A percentile compares a stretch with the other conserved stretches of the same genome.
Conservation (phyloP, 2,329 filamentous ascomycete genomes). For the Rutstroemia sp. region DNA sequence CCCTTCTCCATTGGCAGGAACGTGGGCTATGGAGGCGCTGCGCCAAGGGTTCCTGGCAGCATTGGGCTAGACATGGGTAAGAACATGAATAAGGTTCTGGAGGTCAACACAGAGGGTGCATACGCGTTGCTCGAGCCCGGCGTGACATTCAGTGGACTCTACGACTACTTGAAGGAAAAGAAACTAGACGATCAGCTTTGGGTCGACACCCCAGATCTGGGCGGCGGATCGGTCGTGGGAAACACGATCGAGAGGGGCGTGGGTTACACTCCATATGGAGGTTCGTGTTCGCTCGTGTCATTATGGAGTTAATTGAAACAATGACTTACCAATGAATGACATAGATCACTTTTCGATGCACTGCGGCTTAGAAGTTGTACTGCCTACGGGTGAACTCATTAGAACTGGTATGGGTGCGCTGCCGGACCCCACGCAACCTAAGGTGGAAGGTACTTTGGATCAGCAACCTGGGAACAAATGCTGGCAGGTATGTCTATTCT, state of each 20-base stretch:
- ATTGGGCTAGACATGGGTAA: constrained; percentile 44
- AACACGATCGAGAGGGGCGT: constrained; percentile 40
- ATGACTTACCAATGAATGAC: constrained; percentile 18
- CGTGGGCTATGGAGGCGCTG: constrained; percentile 42
- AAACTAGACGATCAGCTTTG: constrained; percentile 34
- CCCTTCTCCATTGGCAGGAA: constrained; percentile 38
- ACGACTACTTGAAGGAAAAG: constrained; percentile 41
- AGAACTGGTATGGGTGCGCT: constrained; percentile 42
- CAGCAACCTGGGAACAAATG: constrained; percentile 32
- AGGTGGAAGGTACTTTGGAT: constrained; percentile 6
- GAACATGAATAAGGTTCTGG: constrained; percentile 45
- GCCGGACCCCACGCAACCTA: constrained; percentile 9
- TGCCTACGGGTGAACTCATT: constrained; percentile 38
- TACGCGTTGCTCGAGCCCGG: constrained; percentile 48
- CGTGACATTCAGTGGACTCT: constrained; percentile 44
- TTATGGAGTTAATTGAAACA: not conserved
- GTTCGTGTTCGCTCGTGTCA: constrained; percentile 13
- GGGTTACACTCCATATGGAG: constrained; percentile 40
- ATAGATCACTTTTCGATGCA: constrained; percentile 32
- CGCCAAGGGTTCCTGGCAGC: constrained; percentile 43
- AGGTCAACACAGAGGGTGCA: constrained; percentile 42
- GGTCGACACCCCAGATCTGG: constrained; percentile 34
- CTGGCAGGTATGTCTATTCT: constrained; percentile 25
- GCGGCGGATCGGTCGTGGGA: constrained; percentile 38
- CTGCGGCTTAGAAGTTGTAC: constrained; percentile 38